Evolutionary conservation across 345 rosid species (phyloP), one percentile per base, ranked within the genome.

Genomic region (Clarkia xantiana): DNA sequence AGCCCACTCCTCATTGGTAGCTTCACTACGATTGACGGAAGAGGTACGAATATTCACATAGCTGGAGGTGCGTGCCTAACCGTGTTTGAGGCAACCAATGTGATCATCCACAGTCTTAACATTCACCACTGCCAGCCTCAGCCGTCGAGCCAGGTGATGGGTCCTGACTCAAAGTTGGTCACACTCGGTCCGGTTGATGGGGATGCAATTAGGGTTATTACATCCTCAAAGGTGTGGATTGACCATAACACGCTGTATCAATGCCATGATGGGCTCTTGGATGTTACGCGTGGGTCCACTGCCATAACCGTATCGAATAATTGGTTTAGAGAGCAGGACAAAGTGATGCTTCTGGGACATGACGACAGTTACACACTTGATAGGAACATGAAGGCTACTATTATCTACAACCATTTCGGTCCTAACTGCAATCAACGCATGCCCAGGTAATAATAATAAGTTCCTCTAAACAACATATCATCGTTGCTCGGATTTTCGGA

Each of bases 361-460:
- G 36, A 29, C 7, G 36, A 29, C 36, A 29, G 36, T 29, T 29
- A 29, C 36, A 29, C 36, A 1, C 36, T 29, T 10, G 36, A 29
- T 29, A 29, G 36, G 36, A 29, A 29, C 36, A 29, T 29, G 36
- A 29, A 29, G 36, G 36, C 36, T 29, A 29, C 36, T 10, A 29
- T 81, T 0, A 80, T 63, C 12, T 74, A 73, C 63, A 83, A 75
- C 57, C 84, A 76, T 62, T 82, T 80, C 14, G 87, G 94, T 25
- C 95, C 90, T 15, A 73, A 85, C 18, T 85, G 95, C 66, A 85
- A 89, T 71, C 83, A 80, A 47, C 66, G 89, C 19, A 89, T 85
- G 95, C 97, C 94, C 4, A 82, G 85, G 74, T 45, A 34, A 9
- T 22, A 5, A 22, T 29, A 63, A 11, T 74, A 73, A 61, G 78